A percentile compares a stretch with the other conserved stretches of the same genome.
Evolutionary conservation across 768 basidiomycete species (phyloP).

Genomic region (Dacryopinax primogenitus): DNA sequence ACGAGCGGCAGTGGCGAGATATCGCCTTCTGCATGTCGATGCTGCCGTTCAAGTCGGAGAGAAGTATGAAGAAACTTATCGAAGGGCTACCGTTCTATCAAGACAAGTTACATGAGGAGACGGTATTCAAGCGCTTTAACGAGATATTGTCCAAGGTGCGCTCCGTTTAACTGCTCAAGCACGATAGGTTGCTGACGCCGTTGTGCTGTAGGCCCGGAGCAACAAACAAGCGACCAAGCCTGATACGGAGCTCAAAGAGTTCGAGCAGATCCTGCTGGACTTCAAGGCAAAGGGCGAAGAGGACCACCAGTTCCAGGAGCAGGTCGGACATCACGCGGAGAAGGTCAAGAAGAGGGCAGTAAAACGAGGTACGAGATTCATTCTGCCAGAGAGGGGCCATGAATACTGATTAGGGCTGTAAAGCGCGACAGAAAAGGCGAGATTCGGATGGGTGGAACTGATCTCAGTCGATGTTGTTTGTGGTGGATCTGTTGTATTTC

Average conservation of each 20-base stretch:
- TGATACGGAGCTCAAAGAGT: conserved; percentile 87
- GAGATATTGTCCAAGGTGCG: conserved; percentile 83
- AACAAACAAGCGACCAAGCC: conserved; percentile 90
- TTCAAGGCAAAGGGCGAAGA: conserved; percentile 75
- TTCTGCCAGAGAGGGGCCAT: too few relatives aligned
- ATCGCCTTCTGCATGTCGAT: conserved; percentile 91
- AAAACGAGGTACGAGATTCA: background rate
- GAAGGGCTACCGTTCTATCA: conserved; percentile 87
- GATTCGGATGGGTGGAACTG: background rate
- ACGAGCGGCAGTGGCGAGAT: conserved; percentile 92
- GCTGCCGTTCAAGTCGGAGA: conserved; percentile 92
- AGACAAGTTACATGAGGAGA: conserved; percentile 85
- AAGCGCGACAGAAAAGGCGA: background rate
- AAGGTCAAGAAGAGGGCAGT: conserved; percentile 58
- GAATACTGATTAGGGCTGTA: background rate
- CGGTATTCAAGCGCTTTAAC: conserved; percentile 65
- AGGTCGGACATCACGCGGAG: conserved; percentile 68
- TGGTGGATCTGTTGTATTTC: background rate
- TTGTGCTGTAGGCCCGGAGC: conserved; percentile 46
- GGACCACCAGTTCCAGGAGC: conserved; percentile 79
- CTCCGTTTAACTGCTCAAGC: background rate
- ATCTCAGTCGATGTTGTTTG: background rate
- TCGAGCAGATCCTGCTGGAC: conserved; percentile 84
- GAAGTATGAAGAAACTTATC: conserved; percentile 89
- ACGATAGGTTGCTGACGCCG: background rate